Conservation (phyloP, 352 stramenopile genomes). For the Albugo laibachii region DNA sequence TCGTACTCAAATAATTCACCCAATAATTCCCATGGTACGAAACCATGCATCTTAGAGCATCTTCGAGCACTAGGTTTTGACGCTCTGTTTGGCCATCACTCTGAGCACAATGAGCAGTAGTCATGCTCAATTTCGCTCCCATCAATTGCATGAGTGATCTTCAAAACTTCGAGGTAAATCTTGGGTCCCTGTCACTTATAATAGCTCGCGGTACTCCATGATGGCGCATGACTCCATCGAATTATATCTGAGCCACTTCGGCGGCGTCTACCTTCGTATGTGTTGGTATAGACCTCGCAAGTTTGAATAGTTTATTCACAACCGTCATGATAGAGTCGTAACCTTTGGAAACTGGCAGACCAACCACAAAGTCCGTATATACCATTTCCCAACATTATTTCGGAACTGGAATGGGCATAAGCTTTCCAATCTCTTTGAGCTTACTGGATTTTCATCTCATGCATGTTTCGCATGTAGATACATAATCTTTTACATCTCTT, state of each 20-base stretch:
- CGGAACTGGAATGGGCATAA: conserved; percentile 4
- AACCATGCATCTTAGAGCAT: conserved; percentile 8
- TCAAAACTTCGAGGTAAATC: conserved; percentile 12
- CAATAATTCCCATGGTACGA: conserved; percentile 10
- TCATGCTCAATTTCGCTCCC: conserved; percentile 4
- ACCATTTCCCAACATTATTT: conserved; percentile 8
- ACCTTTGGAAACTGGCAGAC: conserved; percentile 7
- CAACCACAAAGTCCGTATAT: conserved; percentile 5
- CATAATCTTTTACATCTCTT: too few relatives aligned
- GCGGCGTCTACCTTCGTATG: conserved; percentile 2
- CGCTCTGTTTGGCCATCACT: conserved; percentile 8
- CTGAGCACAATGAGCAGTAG: conserved; percentile 5
- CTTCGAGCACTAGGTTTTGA: conserved; percentile 6
- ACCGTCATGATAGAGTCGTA: conserved; percentile 2
- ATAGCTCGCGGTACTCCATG: conserved; percentile 5
- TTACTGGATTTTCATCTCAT: not conserved
- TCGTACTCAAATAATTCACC: conserved; percentile 4
- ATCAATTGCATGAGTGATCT: conserved; percentile 6
- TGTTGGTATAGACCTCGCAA: conserved; percentile 4
- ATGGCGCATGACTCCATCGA: conserved; percentile 6
- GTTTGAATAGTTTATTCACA: conserved; percentile 5
- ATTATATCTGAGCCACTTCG: conserved; percentile 4
- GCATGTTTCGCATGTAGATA: conserved; percentile 4
- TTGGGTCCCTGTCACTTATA: conserved; percentile 8
- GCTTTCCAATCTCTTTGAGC: conserved; percentile 2